Base-by-base conservation (phyloP, 2,329 filamentous ascomycete genomes). In the Hyphodiscus sp. region DNA sequence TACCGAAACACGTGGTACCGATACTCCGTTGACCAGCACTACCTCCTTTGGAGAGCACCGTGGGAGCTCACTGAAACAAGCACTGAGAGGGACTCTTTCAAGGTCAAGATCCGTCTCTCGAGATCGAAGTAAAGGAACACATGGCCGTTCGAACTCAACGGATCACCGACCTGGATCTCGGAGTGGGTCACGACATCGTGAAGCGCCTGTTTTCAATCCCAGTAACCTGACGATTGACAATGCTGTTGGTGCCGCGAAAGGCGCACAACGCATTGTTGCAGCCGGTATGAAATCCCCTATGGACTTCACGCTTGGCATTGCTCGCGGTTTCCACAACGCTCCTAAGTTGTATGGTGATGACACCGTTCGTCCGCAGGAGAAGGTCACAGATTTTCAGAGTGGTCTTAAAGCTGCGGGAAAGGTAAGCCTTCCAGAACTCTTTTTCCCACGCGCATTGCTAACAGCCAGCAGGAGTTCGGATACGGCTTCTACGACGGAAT, bases 321-420 rank as follows among this genome's bases (percentile, higher is more conserved):
- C 91, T 0, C 87, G 87, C 68, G 91, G 91, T 0, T 95, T 96
- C 67, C 86, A 92, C 66, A 96, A 96, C 63, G 86, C 88, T 6
- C 91, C 91, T 0, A 85, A 82, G 61, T 74, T 96, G 1, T 96
- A 96, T 66, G 87, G 91, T 43, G 91, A 95, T 63, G 83, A 89
- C 1, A 91, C 85, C 1, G 83, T 96, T 0, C 79, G 89, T 9
- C 85, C 86, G n/a, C 74, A 80, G 1, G 86, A 90, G 54, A 89
- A 89, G 61, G 87, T 96, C 4, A 91, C 87, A 0, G 86, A 85
- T 49, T 73, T 95, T 48, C 78, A 82, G 50, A 89, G 85, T 58
- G 91, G 91, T 0, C 70, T 96, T 23, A 84, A 78, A 57, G 84
- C 90, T 45, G 91, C 91, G 3, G 82, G 87, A 1, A 90, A 87